phyloP scores from a whole-genome alignment of 768 basidiomycete species.

The Lactarius evosmus region DNA sequence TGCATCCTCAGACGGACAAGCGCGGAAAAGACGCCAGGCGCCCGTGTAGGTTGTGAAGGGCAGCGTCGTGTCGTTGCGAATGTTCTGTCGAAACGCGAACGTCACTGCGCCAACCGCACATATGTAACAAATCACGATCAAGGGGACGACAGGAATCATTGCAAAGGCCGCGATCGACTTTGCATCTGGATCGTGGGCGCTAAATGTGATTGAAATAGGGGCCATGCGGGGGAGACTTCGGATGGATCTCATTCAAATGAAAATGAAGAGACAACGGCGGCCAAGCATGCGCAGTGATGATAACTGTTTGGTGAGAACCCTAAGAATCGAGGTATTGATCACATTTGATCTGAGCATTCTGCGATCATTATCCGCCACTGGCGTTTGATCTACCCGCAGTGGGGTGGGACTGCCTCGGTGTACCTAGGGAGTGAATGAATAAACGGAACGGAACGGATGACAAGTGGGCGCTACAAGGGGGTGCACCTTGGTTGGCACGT shows the following conservation, averaged over 20 bases:
- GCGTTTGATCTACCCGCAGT: background rate
- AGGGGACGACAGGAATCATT: background rate
- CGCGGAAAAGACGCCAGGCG: background rate
- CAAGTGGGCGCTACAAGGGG: background rate
- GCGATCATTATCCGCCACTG: background rate
- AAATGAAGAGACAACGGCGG: background rate
- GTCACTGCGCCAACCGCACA: background rate
- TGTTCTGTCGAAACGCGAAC: constrained; percentile 3
- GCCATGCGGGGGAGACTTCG: background rate
- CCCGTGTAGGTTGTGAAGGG: constrained; percentile 1
- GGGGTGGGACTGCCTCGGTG: background rate
- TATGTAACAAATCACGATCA: constrained; percentile 5
- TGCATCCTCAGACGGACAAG: background rate
- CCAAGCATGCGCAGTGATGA: background rate
- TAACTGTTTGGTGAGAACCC: background rate
- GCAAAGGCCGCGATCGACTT: background rate
- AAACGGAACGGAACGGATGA: background rate
- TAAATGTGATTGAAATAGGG: constrained; percentile 1
- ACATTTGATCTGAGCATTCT: background rate
- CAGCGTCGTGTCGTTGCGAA: background rate
- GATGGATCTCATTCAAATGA: constrained; percentile 3
- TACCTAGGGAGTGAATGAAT: background rate
- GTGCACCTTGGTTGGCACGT: background rate
- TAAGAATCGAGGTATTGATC: constrained; percentile 8
- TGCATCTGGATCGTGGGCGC: background rate